Conservation (phyloP, 768 basidiomycete genomes). For the Exsudoporus frostii region DNA sequence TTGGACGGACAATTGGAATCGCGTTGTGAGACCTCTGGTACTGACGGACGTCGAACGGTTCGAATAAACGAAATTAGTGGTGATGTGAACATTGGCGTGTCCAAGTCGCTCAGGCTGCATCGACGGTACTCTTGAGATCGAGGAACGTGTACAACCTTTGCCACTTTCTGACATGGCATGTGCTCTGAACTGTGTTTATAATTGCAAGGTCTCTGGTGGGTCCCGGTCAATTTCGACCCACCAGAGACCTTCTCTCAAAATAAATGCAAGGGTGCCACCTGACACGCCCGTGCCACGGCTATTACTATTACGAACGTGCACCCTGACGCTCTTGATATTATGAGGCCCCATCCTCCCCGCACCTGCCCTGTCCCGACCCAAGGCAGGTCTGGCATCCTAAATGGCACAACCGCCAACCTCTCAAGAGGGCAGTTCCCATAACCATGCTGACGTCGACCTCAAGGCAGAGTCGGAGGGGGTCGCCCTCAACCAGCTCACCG, state of each 20-base stretch:
- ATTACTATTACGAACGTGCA: conserved; percentile 20
- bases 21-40: conserved; percentile 58
- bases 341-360: neutral
- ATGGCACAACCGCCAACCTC: conserved; percentile 7
- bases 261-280: too few relatives aligned
- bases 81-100: too few relatives aligned
- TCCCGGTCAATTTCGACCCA: too few relatives aligned
- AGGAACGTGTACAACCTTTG: too few relatives aligned
- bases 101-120: too few relatives aligned
- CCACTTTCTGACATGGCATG: too few relatives aligned
- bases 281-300: too few relatives aligned
- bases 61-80: conserved; percentile 9
- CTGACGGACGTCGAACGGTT: conserved; percentile 30
- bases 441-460: neutral
- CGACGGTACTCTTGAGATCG: too few relatives aligned
- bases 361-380: neutral
- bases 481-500: neutral
- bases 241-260: too few relatives aligned
- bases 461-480: conserved; percentile 3
- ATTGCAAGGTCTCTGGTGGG: too few relatives aligned
- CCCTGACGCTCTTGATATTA: neutral
- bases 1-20: conserved; percentile 88
- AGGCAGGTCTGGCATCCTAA: neutral
- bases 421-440: conserved; percentile 4
- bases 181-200: too few relatives aligned